Conservation (phyloP, 805 yeast species). For the Myxozyma vanderwaltii region DNA sequence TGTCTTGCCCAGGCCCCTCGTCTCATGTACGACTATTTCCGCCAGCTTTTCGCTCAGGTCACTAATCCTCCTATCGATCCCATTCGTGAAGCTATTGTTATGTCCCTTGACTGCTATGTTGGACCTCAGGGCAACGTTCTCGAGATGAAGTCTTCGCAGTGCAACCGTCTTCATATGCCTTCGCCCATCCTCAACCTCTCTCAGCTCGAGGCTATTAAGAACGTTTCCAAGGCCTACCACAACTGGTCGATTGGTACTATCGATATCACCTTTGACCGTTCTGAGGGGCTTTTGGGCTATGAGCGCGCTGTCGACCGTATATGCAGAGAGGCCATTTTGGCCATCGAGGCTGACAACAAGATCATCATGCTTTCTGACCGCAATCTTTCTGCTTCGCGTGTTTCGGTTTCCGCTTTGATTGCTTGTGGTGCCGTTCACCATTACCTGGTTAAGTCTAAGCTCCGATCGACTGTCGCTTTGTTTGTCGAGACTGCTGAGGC, state of each 20-base stretch:
- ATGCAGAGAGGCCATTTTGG: conserved; percentile 82
- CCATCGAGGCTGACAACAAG: conserved; percentile 74
- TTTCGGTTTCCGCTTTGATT: conserved; percentile 81
- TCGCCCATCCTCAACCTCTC: conserved; percentile 78
- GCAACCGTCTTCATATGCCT: conserved; percentile 79
- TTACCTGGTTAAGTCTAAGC: conserved; percentile 91
- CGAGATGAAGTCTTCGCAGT: conserved; percentile 90
- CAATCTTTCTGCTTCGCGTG: conserved; percentile 57
- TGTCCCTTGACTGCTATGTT: conserved; percentile 94
- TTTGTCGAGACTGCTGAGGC: conserved; percentile 95
- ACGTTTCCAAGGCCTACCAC: conserved; percentile 75
- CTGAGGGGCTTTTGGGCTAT: conserved; percentile 85
- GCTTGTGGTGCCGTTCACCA: conserved; percentile 98
- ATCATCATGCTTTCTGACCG: conserved; percentile 78
- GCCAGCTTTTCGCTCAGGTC: conserved; percentile 96
- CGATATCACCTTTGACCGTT: conserved; percentile 84
- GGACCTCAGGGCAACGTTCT: conserved; percentile 98
- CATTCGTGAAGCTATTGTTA: conserved; percentile 92
- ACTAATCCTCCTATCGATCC: conserved; percentile 99
- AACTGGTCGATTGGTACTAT: conserved; percentile 80
- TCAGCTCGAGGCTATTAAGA: conserved; percentile 73
- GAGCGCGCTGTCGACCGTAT: conserved; percentile 80
- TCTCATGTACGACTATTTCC: conserved; percentile 86
- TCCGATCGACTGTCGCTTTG: conserved; percentile 91
- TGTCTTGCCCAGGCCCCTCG: conserved; percentile 93